Evolutionary conservation across 2,329 filamentous ascomycete genomes (phyloP).

Genomic region (Penicillium sp.): DNA sequence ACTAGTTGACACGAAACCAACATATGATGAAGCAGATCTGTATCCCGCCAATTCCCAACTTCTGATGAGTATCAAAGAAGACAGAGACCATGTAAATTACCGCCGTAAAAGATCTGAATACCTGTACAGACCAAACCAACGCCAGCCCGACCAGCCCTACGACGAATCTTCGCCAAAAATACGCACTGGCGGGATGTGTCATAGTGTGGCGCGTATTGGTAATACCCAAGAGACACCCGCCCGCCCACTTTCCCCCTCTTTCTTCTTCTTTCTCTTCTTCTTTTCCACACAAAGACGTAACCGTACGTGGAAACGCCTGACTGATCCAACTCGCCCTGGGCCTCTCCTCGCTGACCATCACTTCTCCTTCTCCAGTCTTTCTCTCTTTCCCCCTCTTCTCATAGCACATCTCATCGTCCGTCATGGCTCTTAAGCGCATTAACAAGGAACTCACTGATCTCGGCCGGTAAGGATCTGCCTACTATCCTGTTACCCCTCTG

Average conservation of each 20-base stretch:
- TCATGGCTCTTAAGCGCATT: constrained; percentile 58
- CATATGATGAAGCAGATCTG: background rate
- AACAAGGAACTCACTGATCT: constrained; percentile 59
- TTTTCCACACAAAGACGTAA: constrained; percentile 37
- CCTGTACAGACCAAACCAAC: background rate
- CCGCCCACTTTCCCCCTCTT: constrained; percentile 30
- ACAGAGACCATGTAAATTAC: background rate
- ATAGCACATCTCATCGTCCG: constrained; percentile 24
- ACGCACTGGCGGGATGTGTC: constrained; percentile 21
- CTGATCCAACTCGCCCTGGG: constrained; percentile 20
- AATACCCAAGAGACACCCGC: constrained; percentile 20
- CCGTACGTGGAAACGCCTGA: constrained; percentile 24
- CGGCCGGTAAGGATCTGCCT: constrained; percentile 49
- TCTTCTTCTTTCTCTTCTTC: constrained; percentile 35
- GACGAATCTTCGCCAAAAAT: constrained; percentile 3
- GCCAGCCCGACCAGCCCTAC: constrained; percentile 9
- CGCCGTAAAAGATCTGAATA: background rate
- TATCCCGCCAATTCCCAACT: background rate
- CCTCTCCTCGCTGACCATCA: background rate
- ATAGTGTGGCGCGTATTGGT: constrained; percentile 30
- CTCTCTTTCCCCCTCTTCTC: constrained; percentile 12
- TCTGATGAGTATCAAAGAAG: background rate
- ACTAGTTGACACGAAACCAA: background rate
- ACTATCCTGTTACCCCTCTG: constrained; percentile 3
- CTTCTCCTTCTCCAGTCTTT: constrained; percentile 9